A percentile compares a stretch with the other conserved stretches of the same genome.
Evolutionary conservation across 306 rosid species (phyloP).

Genomic region (Cucurbita pepo): DNA sequence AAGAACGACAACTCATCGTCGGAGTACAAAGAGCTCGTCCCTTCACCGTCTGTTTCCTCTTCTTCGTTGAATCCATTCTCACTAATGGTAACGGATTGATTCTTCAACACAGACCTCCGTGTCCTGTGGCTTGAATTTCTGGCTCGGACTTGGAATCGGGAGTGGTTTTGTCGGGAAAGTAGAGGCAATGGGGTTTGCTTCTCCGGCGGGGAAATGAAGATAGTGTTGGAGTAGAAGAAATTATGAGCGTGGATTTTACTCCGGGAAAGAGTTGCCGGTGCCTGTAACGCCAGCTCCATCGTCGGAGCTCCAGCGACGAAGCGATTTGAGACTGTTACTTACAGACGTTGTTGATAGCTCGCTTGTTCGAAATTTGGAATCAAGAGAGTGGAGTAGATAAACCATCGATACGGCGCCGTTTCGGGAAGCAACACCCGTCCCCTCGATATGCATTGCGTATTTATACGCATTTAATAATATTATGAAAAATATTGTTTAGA

Average conservation of each 20-base stretch:
- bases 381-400: neutral
- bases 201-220: neutral
- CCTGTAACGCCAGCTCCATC: constrained; percentile 42
- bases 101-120: constrained; percentile 5
- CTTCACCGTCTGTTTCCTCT: constrained; percentile 14
- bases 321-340: neutral
- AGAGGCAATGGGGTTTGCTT: constrained; percentile 7
- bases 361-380: neutral
- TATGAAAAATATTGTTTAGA: too few relatives aligned
- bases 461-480: too few relatives aligned
- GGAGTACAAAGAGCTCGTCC: constrained; percentile 19
- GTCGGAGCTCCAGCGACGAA: constrained; percentile 18
- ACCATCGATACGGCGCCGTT: neutral
- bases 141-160: constrained; percentile 13
- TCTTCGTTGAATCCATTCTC: neutral
- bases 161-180: constrained; percentile 2
- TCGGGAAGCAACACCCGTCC: neutral
- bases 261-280: constrained; percentile 18
- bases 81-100: constrained; percentile 11
- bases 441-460: too few relatives aligned
- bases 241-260: constrained; percentile 5
- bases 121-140: constrained; percentile 8
- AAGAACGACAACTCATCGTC: constrained; percentile 53
- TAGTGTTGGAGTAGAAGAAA: neutral
- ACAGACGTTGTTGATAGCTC: neutral